Percentiles rank a stretch among this genome's conserved stretches.
Evolutionary conservation across 108 stramenopile genomes (phyloP).

Genomic region (Skeletonema grethae): DNA sequence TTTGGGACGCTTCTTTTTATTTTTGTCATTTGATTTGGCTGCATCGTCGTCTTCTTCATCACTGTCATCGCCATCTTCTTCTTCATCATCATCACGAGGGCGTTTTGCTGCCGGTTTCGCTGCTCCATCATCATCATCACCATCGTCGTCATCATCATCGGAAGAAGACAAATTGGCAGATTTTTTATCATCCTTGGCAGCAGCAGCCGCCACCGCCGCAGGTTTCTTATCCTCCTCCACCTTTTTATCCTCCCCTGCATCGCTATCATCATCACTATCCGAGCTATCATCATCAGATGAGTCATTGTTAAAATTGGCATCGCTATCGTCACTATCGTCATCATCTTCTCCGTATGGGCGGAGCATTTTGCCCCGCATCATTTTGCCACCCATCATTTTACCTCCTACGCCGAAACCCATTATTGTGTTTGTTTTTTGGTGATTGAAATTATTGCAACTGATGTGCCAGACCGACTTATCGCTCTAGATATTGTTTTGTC

Average conservation of each 20-base stretch:
- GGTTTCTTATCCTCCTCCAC: background rate
- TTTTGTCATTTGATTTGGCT: conserved; percentile 28
- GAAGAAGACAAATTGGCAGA: conserved; percentile 29
- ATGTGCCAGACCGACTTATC: background rate
- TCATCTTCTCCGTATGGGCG: conserved; percentile 45
- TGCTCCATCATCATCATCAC: conserved; percentile 17
- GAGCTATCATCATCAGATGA: conserved; percentile 39
- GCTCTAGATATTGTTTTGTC: too few relatives aligned
- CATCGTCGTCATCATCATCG: conserved; percentile 33
- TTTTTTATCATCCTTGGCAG: conserved; percentile 52
- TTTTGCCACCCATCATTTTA: conserved; percentile 56
- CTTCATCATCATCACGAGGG: conserved; percentile 56
- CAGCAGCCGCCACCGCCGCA: conserved; percentile 8
- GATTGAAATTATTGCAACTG: background rate
- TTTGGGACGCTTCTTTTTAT: conserved; percentile 61
- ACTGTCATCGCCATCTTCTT: conserved; percentile 70
- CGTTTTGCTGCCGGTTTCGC: conserved; percentile 25
- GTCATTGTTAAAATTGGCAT: conserved; percentile 26
- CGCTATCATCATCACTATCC: conserved; percentile 29
- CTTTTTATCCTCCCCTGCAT: conserved; percentile 20
- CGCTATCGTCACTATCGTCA: conserved; percentile 54
- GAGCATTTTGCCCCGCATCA: conserved; percentile 70
- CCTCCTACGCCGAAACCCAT: conserved; percentile 29
- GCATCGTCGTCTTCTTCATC: conserved; percentile 56
- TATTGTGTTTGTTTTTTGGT: background rate